Base-by-base conservation (phyloP, 2,329 filamentous ascomycete species). In the Sporothrix inflata region DNA sequence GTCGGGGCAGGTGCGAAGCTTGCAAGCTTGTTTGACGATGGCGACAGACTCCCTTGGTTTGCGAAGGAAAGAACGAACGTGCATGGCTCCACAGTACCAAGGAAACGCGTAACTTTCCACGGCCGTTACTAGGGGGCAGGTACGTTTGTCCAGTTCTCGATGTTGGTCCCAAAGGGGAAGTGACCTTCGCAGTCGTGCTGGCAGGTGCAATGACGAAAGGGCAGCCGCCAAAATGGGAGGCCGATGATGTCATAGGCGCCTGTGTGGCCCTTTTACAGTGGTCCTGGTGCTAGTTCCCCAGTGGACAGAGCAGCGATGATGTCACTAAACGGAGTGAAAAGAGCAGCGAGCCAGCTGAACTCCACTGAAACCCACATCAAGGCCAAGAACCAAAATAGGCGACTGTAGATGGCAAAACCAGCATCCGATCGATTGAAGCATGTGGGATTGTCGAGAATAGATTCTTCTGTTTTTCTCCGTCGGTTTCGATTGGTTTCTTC, bases 151-250 rank as follows among this genome's bases (percentile, higher is more conserved):
- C 19, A 60, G 16, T 60, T 38, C n/a, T 63, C 34, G 21, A 45
- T 65, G 38, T 27, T 65, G 38, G 60, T 65, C 38, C 60, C 38
- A 66, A 66, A 34, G 14, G 16, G 63, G 63, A 49, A 49, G 11
- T 19, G 42, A 34, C 24, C 16, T 66, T 6, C 42, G 27, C 40
- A 9, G 12, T 49, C 21, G 45, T n/a, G 7, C 42, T 34, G 53
- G 38, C 21, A 65, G 60, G 60, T 27, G 63, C 42, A 49, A 49
- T 66, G 61, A 49, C 61, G 63, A 66, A 66, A 49, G 45, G 63
- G 12, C 3, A 2, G 12, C 5, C 4, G 3, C 5, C 16, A 16
- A 61, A 24, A 16, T 34, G 42, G 14, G 9, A 66, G 16, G 19
- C 16, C 16, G 24, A 66, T 66, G 63, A 66, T 42, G 63, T 66